These are phyloP conservation scores for Linnemannia elongata DNA, from an alignment of 192 early-diverging fungal species.

Conservation along the genomic window DNA sequence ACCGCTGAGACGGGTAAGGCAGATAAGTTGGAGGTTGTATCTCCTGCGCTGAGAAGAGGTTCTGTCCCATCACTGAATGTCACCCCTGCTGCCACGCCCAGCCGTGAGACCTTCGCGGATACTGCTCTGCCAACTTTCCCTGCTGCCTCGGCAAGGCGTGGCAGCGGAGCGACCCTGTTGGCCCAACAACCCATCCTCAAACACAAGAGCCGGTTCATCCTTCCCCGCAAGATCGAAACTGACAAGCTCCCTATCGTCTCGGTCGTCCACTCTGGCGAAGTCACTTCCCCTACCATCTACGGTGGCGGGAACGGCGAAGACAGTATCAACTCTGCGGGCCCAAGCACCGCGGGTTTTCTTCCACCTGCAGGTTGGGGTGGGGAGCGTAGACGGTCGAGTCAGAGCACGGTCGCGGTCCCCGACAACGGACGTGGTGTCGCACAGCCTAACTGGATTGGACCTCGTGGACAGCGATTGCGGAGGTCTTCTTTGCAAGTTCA, in stretches of 20 bases:
- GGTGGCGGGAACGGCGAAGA: conserved; percentile 2
- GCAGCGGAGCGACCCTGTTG: neutral
- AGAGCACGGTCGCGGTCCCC: conserved; percentile 32
- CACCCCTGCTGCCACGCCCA: neutral
- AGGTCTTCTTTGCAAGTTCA: conserved; percentile 27
- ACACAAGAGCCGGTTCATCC: conserved; percentile 41
- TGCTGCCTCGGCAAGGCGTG: neutral
- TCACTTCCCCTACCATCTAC: conserved; percentile 28
- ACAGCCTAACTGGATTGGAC: conserved; percentile 22
- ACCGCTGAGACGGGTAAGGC: neutral
- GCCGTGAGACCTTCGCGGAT: neutral
- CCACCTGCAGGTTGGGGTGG: conserved; percentile 43
- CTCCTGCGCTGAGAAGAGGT: neutral
- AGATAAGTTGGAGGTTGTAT: neutral
- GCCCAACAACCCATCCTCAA: conserved; percentile 18
- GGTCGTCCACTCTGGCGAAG: neutral
- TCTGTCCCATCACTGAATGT: conserved; percentile 13
- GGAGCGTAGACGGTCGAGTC: conserved; percentile 48
- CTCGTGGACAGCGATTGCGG: conserved; percentile 19
- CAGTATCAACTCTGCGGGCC: conserved; percentile 18
- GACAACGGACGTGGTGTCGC: conserved; percentile 32
- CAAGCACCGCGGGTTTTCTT: conserved; percentile 39
- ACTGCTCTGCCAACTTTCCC: neutral
- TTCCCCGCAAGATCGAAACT: conserved; percentile 47
- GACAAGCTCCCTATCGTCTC: neutral